Evolutionary conservation across 768 basidiomycete species (phyloP).

Genomic region (Neoboletus brunneissimus): DNA sequence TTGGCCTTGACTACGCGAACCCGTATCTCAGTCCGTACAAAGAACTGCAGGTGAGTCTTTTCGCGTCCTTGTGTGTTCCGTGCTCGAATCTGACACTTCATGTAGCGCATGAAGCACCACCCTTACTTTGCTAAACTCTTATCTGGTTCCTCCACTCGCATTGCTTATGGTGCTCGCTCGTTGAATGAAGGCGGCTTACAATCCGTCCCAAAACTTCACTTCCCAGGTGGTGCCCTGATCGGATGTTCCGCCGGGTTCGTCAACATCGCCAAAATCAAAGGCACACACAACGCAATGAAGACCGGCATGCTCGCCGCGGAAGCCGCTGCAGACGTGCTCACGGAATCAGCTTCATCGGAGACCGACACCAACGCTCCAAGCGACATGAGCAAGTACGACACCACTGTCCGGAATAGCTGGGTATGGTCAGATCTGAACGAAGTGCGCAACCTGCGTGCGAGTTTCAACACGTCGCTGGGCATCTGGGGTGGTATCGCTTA

Average conservation of each 20-base stretch:
- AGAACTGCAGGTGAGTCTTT: constrained; percentile 76
- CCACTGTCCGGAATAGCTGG: constrained; percentile 72
- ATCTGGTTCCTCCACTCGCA: constrained; percentile 63
- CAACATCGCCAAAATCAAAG: constrained; percentile 97
- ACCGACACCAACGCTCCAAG: constrained; percentile 21
- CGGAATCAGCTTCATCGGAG: constrained; percentile 19
- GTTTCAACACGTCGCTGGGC: constrained; percentile 78
- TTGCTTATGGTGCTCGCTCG: constrained; percentile 88
- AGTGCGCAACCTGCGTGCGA: constrained; percentile 88
- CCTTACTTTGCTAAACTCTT: constrained; percentile 85
- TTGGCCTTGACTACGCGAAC: constrained; percentile 93
- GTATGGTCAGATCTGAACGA: constrained; percentile 83
- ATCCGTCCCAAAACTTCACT: constrained; percentile 80
- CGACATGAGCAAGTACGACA: constrained; percentile 75
- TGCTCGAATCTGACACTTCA: constrained; percentile 3
- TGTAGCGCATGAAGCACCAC: constrained; percentile 91
- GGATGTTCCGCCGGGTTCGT: constrained; percentile 96
- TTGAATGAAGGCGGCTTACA: constrained; percentile 95
- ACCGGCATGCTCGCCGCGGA: constrained; percentile 97
- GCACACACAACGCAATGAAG: constrained; percentile 99
- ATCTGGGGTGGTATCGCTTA: constrained; percentile 86
- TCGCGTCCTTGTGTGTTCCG: background rate
- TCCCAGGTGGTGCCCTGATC: constrained; percentile 92
- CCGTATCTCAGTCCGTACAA: constrained; percentile 90
- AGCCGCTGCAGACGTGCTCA: constrained; percentile 66